These are phyloP conservation scores for Datura wrightii DNA, from an alignment of 257 asterid genomes.

Conservation along the genomic window DNA sequence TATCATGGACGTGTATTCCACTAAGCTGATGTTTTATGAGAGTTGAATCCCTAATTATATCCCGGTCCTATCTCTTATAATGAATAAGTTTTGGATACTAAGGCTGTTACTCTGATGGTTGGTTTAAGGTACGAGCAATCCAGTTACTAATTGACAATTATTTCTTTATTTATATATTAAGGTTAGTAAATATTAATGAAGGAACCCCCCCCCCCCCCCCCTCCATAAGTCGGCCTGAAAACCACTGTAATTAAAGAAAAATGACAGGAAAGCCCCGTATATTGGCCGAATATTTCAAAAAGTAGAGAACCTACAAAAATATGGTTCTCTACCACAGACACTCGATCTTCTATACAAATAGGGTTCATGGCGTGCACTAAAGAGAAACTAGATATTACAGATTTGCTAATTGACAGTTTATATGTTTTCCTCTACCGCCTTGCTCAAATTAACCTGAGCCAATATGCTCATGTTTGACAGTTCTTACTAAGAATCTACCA, in stretches of 20 bases:
- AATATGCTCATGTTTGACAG: background rate
- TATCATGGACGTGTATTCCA: background rate
- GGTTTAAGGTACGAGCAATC: background rate
- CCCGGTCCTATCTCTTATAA: background rate
- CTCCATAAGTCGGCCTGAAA: background rate
- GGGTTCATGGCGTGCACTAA: background rate
- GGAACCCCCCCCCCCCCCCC: background rate
- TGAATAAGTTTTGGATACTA: background rate
- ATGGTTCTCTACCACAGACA: background rate
- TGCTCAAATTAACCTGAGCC: background rate
- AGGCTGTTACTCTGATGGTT: background rate
- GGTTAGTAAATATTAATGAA: background rate
- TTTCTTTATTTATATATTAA: background rate
- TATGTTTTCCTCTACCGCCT: background rate
- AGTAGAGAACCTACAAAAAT: conserved; percentile 15
- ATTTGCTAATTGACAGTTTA: background rate
- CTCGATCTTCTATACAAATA: background rate
- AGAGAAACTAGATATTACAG: background rate
- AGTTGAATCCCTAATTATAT: conserved; percentile 20
- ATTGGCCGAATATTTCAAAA: background rate
- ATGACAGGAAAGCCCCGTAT: background rate
- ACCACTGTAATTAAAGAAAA: background rate
- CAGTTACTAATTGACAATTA: background rate
- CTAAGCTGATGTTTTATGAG: background rate
- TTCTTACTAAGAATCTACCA: background rate